Evolutionary conservation across 768 basidiomycete genomes (phyloP).

Genomic region (Trametes cingulata): DNA sequence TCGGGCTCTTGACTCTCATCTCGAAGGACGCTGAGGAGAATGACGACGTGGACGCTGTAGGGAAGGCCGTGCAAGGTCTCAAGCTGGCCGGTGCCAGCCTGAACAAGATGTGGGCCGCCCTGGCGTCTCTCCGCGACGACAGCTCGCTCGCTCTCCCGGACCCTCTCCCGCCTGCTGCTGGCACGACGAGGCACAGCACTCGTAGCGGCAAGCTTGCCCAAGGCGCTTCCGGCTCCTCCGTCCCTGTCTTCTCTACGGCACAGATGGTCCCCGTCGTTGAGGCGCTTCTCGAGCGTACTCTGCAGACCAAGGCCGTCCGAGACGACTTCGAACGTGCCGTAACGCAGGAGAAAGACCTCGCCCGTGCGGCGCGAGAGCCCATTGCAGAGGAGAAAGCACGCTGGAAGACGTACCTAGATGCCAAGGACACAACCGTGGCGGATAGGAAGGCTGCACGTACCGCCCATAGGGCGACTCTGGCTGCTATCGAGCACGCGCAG

Average conservation of each 20-base stretch:
- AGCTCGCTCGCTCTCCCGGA: slow-evolving; percentile 49
- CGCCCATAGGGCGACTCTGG: slow-evolving; percentile 50
- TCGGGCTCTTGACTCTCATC: slow-evolving; percentile 63
- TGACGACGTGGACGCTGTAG: slow-evolving; percentile 39
- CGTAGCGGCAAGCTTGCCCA: slow-evolving; percentile 38
- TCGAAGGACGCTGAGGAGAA: slow-evolving; percentile 48
- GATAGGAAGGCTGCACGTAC: slow-evolving; percentile 32
- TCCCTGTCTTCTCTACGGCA: slow-evolving; percentile 44
- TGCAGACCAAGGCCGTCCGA: slow-evolving; percentile 49
- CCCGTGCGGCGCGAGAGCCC: slow-evolving; percentile 53
- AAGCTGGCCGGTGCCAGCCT: slow-evolving; percentile 55
- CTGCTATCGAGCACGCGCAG: slow-evolving; percentile 55
- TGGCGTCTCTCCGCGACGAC: slow-evolving; percentile 48
- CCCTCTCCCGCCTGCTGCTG: slow-evolving; percentile 56
- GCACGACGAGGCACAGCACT: slow-evolving; percentile 42
- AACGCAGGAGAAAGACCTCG: slow-evolving; percentile 55
- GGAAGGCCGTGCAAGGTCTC: slow-evolving; percentile 51
- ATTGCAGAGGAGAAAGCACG: slow-evolving; percentile 57
- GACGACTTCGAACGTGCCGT: slow-evolving; percentile 62
- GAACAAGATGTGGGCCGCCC: slow-evolving; percentile 61
- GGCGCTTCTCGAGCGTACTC: slow-evolving; percentile 54
- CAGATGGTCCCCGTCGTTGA: slow-evolving; percentile 70
- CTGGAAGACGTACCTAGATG: slow-evolving; percentile 43
- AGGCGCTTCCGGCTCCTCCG: slow-evolving; percentile 16
- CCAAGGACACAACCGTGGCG: slow-evolving; percentile 34